Base-by-base conservation (phyloP, 2,329 filamentous ascomycete genomes). In the Achaetomium macrosporum region DNA sequence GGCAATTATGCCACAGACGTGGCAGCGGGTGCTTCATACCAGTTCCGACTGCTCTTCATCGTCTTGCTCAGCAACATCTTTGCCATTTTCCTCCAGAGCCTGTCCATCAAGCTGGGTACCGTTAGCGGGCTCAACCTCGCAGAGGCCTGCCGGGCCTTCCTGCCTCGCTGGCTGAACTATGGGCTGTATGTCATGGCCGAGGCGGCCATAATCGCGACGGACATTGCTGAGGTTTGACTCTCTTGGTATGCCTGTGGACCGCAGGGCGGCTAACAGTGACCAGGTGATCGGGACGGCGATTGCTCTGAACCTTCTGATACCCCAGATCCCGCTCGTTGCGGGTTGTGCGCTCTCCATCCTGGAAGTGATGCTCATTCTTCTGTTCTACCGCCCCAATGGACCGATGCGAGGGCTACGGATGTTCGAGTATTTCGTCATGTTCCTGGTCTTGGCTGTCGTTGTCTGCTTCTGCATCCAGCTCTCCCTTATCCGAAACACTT, bases 1-100 rank as follows among this genome's bases (percentile, higher is more conserved):
- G 82, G 82, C 54, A 88, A 88, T 66, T 88, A 88, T 64, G 76
- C 84, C 1, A 88, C 85, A 17, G 84, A 84, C 65, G 80, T 87
- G 44, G 79, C 82, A 8, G 84, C 84, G 42, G 85, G 85, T 49
- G 81, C 85, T 5, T 75, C 77, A 1, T 87, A 83, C 65, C 76
- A 76, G 51, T 88, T 83, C 70, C 75, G 73, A 39, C 74, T 88
- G 33, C 75, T 88, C 2, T 88, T 87, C 69, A 74, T 88, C 59
- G 78, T 88, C 41, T 72, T 88, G 10, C 72, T 87, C 61, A 82
- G 81, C 66, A 88, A 88, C 64, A 61, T 87, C 47, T 84, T 88
- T 62, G 85, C 85, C 59, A 86, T 88, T 50, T 80, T 87, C 59
- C 72, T 88, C 17, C 85, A 88, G 66, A 81, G 77, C 17, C 75